Evolutionary conservation across 495 filamentous ascomycete genomes (phyloP).

Genomic region (Thermothielavioides terrestris): DNA sequence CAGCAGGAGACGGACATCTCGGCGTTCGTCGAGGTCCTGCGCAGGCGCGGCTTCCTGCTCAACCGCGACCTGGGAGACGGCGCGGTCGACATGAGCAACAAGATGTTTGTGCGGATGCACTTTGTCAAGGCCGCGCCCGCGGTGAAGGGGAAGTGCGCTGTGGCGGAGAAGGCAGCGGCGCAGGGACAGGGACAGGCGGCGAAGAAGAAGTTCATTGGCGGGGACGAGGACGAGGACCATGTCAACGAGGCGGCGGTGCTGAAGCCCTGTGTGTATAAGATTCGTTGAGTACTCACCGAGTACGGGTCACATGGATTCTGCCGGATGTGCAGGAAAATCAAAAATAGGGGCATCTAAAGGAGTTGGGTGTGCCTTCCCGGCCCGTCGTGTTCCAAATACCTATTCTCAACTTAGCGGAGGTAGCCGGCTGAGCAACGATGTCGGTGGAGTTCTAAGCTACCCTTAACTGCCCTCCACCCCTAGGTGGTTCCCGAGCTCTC

Average conservation of each 20-base stretch:
- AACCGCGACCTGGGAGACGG: conserved; percentile 43
- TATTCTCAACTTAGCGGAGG: too few species aligned
- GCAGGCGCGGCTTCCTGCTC: conserved; percentile 68
- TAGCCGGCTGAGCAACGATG: too few species aligned
- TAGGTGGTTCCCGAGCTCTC: too few species aligned
- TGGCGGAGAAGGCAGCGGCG: not conserved
- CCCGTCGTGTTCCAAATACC: too few species aligned
- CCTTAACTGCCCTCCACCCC: not conserved
- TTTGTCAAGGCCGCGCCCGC: conserved; percentile 74
- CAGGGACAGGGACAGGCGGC: conserved; percentile 1
- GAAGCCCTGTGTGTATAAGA: conserved; percentile 97
- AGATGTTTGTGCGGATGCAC: conserved; percentile 96
- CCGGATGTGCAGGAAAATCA: not conserved
- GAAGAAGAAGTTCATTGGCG: conserved; percentile 54
- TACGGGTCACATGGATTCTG: not conserved
- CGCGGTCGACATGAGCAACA: conserved; percentile 74
- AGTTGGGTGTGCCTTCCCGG: too few species aligned
- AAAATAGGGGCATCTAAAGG: not conserved
- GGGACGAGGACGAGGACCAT: conserved; percentile 43
- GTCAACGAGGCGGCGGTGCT: conserved; percentile 60
- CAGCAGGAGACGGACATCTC: conserved; percentile 69
- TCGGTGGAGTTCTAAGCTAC: conserved; percentile 8
- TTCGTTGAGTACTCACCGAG: conserved; percentile 43
- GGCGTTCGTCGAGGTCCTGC: conserved; percentile 79
- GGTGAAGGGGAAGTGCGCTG: conserved; percentile 58